Base-by-base conservation (phyloP, 495 filamentous ascomycete genomes). In the Cercophora scortea region DNA sequence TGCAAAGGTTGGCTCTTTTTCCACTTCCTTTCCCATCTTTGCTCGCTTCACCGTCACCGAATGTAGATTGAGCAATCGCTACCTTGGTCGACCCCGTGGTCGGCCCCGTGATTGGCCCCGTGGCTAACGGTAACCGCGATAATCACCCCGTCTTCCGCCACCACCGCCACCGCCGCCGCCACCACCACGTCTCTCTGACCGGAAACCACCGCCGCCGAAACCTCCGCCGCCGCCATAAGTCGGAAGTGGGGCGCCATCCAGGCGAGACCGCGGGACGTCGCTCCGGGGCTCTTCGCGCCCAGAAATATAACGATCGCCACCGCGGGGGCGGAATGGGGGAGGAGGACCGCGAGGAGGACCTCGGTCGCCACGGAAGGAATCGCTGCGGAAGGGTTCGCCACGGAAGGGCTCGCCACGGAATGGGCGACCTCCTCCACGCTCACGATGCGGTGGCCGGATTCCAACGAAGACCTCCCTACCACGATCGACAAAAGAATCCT, bases 401-500 rank as follows among this genome's bases (percentile, higher is more conserved):
- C 46, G 38, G 34, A 54, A 52, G 17, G 2, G 38, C 32, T 32
- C 25, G 15, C 47, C 50, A 32, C 46, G 38, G 34, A 54, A 52
- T 38, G 55, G 40, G 1, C 50, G 53, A 12, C 52, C 45, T 10
- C 60, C 42, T 15, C 60, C 57, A 4, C 57, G 58, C 47, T 75
- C 67, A 17, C 72, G 60, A 53, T 74, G 71, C 3, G 78, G 78
- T 15, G 75, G 77, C 16, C 78, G 67, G 55, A 81, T 78, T 16
- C 75, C 76, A 35, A 73, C 58, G 57, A 82, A 79, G 57, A 82
- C 81, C 63, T 95, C 89, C 6, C 78, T 77, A 3, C 89, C 90
- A 53, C 79, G 71, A 66, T 95, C 88, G 44, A 94, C 86, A 43
- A 95, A 76, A 0, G 65, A 42, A 53, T 84, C 80, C 1, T 75